Percentiles rank a stretch among this genome's conserved stretches.
Evolutionary conservation across 75 land plant species (phyloP).

Genomic region (Sequoiadendron giganteum): DNA sequence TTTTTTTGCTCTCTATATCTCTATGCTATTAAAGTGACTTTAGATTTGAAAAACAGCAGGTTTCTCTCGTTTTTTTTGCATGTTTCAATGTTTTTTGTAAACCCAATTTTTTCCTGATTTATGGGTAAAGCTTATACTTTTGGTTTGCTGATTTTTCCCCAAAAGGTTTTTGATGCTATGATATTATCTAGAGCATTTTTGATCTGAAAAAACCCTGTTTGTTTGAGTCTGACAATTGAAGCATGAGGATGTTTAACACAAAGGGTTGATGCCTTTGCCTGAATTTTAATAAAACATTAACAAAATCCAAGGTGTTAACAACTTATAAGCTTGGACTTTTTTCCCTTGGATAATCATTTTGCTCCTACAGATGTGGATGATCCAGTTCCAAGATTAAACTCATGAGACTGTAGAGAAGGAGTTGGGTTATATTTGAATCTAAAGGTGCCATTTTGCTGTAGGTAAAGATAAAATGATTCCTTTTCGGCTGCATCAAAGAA

Average conservation of each 20-base stretch:
- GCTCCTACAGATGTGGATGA: not conserved
- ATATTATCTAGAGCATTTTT: too few relatives aligned
- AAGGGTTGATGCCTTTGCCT: not conserved
- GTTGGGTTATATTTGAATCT: not conserved
- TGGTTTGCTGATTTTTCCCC: too few relatives aligned
- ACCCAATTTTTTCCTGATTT: too few relatives aligned
- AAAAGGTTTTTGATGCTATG: too few relatives aligned
- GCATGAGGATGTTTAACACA: not conserved
- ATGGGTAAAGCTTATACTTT: too few relatives aligned
- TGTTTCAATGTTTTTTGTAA: too few relatives aligned
- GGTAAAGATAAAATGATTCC: not conserved
- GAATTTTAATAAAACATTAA: not conserved
- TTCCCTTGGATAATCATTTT: not conserved
- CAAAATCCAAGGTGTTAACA: not conserved
- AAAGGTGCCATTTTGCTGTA: not conserved
- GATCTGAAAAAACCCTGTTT: not conserved
- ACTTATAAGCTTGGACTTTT: not conserved
- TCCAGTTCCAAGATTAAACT: not conserved
- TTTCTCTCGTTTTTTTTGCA: too few relatives aligned
- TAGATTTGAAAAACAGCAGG: too few relatives aligned
- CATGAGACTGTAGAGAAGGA: not conserved
- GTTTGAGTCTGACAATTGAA: not conserved
- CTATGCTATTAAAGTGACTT: too few relatives aligned
- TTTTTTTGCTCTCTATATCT: too few relatives aligned
- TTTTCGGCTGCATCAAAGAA: not conserved